A percentile compares a stretch with the other conserved stretches of the same genome.
Conservation (phyloP, 176 grass and related monocot species). For the Oryza meridionalis region DNA sequence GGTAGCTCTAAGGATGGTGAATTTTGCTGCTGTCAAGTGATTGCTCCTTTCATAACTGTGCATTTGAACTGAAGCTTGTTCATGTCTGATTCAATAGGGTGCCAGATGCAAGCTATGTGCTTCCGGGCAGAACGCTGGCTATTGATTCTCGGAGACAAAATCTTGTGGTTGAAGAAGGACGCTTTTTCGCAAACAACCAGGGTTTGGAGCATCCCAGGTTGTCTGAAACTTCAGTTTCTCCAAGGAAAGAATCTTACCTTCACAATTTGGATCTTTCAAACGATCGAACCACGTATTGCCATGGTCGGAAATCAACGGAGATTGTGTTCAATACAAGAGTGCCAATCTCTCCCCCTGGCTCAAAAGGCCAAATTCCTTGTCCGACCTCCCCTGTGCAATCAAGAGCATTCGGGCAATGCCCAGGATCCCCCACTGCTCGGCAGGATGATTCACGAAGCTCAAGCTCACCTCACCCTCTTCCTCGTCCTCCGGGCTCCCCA, state of each 20-base stretch:
- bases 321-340: slow-evolving; percentile 47
- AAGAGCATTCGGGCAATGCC: slow-evolving; percentile 55
- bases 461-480: slow-evolving; percentile 67
- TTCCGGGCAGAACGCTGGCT: slow-evolving; percentile 32
- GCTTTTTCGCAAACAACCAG: slow-evolving; percentile 43
- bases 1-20: slow-evolving; percentile 26
- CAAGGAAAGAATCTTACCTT: slow-evolving; percentile 49
- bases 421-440: slow-evolving; percentile 56
- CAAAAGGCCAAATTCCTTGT: slow-evolving; percentile 43
- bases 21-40: slow-evolving; percentile 7
- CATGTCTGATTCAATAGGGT: slow-evolving; percentile 39
- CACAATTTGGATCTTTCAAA: slow-evolving; percentile 46
- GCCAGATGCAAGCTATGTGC: slow-evolving; percentile 33
- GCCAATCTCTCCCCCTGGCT: slow-evolving; percentile 45
- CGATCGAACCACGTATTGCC: slow-evolving; percentile 37
- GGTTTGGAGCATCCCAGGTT: slow-evolving; percentile 45
- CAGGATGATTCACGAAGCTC: slow-evolving; percentile 60
- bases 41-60: not conserved
- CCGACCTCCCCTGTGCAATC: slow-evolving; percentile 46
- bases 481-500: slow-evolving; percentile 65
- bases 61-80: slow-evolving; percentile 21
- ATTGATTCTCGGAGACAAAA: slow-evolving; percentile 46
- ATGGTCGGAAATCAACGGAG: slow-evolving; percentile 55
- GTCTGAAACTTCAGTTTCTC: slow-evolving; percentile 48
- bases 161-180: slow-evolving; percentile 34